Base-by-base conservation (phyloP, 495 filamentous ascomycete species). In the Penicillium mononematosum region DNA sequence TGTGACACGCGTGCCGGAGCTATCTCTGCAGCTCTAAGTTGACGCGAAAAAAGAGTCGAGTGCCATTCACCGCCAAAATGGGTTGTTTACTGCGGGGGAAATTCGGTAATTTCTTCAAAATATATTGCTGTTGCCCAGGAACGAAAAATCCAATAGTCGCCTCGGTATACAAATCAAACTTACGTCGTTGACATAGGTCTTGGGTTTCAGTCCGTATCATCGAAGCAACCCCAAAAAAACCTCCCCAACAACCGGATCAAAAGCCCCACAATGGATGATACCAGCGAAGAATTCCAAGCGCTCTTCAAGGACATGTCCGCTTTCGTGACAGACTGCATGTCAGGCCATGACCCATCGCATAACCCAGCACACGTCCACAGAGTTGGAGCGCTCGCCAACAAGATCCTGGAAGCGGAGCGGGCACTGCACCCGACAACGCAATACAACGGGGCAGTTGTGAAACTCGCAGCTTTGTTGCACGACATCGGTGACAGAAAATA, bases 401-500 rank as follows among this genome's bases (percentile, higher is more conserved):
- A 80, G 43, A 79, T 88, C 54, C 72, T 85, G 31, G 65, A 70
- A 12, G 53, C 69, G 36, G 83, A 83, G 60, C 64, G 68, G 52
- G 52, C 53, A 25, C 60, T 58, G 43, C 50, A 73, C 58, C 66
- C 72, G 48, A 25, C 68, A 62, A 55, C 49, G 4, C 31, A 39
- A 12, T 78, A 77, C 65, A 78, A 89, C 68, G 64, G 72, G 24
- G 71, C 78, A 12, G 71, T 87, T 27, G 77, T 96, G 59, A 79
- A 85, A 24, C 85, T 96, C 3, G 78, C 85, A 1, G 90, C 90
- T 4, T 79, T 95, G 0, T 81, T 96, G 1, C 92, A 97, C 70
- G 92, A 97, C 65, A 85, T 96, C 10, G 89, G 86, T 49, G 92
- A 97, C 65, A 79, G 82, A 66, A 97, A 96, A 70, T 96, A 96